Percentiles rank a stretch among this genome's conserved stretches.
These are phyloP conservation scores for Pseudogymnoascus sp. DNA, from an alignment of 2,329 filamentous ascomycete genomes.

Conservation along the genomic window DNA sequence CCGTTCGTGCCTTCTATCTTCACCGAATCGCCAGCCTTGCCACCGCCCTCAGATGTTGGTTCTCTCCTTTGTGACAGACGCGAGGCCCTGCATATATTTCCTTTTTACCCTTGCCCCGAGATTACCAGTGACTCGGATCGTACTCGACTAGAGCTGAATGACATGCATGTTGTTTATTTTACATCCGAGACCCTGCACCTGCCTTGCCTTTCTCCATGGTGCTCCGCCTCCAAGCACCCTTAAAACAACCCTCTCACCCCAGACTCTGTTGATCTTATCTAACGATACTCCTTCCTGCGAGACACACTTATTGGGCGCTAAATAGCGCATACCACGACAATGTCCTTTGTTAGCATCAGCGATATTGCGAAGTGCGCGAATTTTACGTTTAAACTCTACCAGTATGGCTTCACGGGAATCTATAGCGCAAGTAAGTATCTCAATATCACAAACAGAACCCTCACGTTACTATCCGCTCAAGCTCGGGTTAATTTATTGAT, in stretches of 20 bases:
- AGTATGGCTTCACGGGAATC: not conserved
- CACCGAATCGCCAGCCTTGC: not conserved
- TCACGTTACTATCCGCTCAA: not conserved
- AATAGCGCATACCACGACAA: not conserved
- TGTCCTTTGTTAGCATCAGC: not conserved
- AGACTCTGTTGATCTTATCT: not conserved
- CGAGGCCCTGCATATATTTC: not conserved
- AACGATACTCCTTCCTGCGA: slow-evolving; percentile 1
- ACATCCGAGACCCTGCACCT: not conserved
- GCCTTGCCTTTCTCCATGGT: not conserved
- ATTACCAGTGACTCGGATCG: not conserved
- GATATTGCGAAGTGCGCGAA: not conserved
- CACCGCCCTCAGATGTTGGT: not conserved
- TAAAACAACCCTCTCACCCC: not conserved
- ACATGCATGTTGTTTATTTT: slow-evolving; percentile 6
- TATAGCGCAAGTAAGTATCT: not conserved
- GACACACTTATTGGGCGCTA: slow-evolving; percentile 7
- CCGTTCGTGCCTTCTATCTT: not conserved
- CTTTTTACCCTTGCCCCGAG: not conserved
- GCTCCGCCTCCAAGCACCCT: not conserved
- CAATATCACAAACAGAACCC: not conserved
- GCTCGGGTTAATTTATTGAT: not conserved
- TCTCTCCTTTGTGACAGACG: not conserved
- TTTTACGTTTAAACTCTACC: not conserved
- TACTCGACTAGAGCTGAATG: not conserved